phyloP scores from a whole-genome alignment of 2,329 filamentous ascomycete species.

The Sphaerostilbella broomeana region DNA sequence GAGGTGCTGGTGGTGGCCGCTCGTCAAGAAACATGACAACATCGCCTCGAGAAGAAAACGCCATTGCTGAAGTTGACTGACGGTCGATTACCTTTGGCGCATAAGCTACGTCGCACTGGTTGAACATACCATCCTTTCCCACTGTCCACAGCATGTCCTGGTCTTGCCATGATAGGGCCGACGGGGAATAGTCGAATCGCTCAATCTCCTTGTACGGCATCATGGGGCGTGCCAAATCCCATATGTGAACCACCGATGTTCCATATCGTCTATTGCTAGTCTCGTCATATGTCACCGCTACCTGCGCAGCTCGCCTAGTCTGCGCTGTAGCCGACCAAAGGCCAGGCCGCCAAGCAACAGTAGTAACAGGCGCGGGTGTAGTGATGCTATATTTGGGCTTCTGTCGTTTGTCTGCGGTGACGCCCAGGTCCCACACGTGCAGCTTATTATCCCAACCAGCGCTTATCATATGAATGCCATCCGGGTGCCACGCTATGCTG shows the following conservation, averaged over 20 bases:
- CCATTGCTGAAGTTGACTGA: constrained; percentile 53
- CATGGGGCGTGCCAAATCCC: constrained; percentile 61
- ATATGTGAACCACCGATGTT: constrained; percentile 55
- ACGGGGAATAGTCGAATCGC: constrained; percentile 51
- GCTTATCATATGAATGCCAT: constrained; percentile 59
- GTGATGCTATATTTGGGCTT: constrained; percentile 57
- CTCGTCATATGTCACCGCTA: constrained; percentile 57
- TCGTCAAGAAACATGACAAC: constrained; percentile 57
- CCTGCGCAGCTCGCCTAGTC: constrained; percentile 52
- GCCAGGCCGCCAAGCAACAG: constrained; percentile 57
- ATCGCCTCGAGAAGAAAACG: constrained; percentile 54
- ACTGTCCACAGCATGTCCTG: constrained; percentile 62
- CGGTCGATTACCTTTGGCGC: constrained; percentile 57
- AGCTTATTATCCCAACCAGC: constrained; percentile 56
- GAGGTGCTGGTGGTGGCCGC: constrained; percentile 36
- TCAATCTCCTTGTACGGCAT: constrained; percentile 62
- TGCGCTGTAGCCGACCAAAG: constrained; percentile 59
- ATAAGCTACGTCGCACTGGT: constrained; percentile 59
- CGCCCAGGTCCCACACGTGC: constrained; percentile 59
- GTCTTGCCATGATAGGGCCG: constrained; percentile 55
- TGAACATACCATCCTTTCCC: constrained; percentile 55
- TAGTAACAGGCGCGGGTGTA: constrained; percentile 53
- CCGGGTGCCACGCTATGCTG: constrained; percentile 60
- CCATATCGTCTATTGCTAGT: constrained; percentile 47
- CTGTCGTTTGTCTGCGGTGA: constrained; percentile 54